Conservation (phyloP, 2,329 filamentous ascomycete species). For the Fusarium penzigii region DNA sequence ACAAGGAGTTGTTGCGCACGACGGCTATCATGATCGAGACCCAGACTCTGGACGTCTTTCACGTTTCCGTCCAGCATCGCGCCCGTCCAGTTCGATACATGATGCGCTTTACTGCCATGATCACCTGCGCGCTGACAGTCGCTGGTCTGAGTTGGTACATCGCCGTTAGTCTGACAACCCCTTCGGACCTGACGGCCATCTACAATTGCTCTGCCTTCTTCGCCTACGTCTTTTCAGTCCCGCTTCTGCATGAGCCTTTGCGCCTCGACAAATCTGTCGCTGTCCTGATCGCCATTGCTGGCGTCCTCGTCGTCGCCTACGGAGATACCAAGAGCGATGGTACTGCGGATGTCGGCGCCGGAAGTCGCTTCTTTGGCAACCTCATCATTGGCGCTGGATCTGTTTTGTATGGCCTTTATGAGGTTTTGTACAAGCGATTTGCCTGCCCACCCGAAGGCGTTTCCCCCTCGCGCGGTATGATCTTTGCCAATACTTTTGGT, state of each 20-base stretch:
- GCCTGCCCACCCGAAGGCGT: constrained; percentile 92
- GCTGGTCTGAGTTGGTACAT: constrained; percentile 95
- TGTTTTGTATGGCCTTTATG: constrained; percentile 93
- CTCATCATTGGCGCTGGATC: constrained; percentile 88
- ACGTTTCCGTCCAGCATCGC: constrained; percentile 37
- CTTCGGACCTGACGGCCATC: constrained; percentile 92
- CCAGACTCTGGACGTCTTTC: constrained; percentile 68
- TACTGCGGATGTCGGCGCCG: constrained; percentile 49
- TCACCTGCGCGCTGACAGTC: constrained; percentile 84
- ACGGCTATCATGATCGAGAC: constrained; percentile 82
- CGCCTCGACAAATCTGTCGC: constrained; percentile 83
- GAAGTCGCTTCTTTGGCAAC: constrained; percentile 78
- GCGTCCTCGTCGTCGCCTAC: constrained; percentile 94
- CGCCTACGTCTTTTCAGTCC: constrained; percentile 94
- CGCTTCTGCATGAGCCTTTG: constrained; percentile 81
- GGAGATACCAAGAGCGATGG: constrained; percentile 64
- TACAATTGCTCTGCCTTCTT: constrained; percentile 99
- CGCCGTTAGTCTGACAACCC: constrained; percentile 88
- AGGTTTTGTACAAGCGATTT: constrained; percentile 91
- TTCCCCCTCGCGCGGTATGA: constrained; percentile 82
- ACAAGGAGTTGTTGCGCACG: constrained; percentile 51
- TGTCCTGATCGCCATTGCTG: constrained; percentile 82
- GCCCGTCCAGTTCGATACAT: constrained; percentile 66
- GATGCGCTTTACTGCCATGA: constrained; percentile 72
- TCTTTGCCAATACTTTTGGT: constrained; percentile 93